Base-by-base conservation (phyloP, 345 rosid genomes). In the Nephelium lappaceum region DNA sequence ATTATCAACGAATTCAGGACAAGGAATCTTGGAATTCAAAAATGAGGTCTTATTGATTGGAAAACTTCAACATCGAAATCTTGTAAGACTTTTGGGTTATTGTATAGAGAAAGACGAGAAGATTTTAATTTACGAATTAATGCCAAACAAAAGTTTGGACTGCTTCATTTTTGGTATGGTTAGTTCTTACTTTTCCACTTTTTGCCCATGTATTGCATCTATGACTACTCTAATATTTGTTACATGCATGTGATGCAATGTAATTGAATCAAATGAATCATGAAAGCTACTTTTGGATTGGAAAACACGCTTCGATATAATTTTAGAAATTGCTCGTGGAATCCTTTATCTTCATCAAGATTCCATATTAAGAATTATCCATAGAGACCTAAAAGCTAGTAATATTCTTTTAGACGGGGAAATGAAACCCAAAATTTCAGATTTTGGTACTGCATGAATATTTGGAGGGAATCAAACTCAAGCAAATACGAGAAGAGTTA, bases 351-450 rank as follows among this genome's bases (percentile, higher is more conserved):
- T 87, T 18, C 87, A 85, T 66, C 71, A 79, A 58, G 89, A 87
- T 58, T 87, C 86, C 3, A 83, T 86, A 57, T 51, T 81, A 9
- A 83, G 81, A 79, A 85, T 87, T 21, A 79, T 87, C 31, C 88
- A 85, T 24, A 70, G 88, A 66, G 85, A 87, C 72, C 79, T 87
- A 57, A 87, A 85, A 62, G 24, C 83, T 1, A 78, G 85, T 74
- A 83, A 87, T 67, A 63, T 83, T 67, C 67, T 81, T 42, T 60
- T 85, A 24, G 90, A 83, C 49, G 80, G 42, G 0, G 78, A 67
- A 3, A 77, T 85, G 85, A 83, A 74, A 18, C 85, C 86, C 11
- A 87, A 83, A 73, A 85, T 85, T 21, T 87, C 85, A 8, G 88
- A 87, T 71, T 87, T 87, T 61, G 86, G 86, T 8, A 77, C 78